Percentiles rank a stretch among this genome's conserved stretches.
phyloP scores from a whole-genome alignment of 1,284 basidiomycete species.

The Rhodotorula sp. region DNA sequence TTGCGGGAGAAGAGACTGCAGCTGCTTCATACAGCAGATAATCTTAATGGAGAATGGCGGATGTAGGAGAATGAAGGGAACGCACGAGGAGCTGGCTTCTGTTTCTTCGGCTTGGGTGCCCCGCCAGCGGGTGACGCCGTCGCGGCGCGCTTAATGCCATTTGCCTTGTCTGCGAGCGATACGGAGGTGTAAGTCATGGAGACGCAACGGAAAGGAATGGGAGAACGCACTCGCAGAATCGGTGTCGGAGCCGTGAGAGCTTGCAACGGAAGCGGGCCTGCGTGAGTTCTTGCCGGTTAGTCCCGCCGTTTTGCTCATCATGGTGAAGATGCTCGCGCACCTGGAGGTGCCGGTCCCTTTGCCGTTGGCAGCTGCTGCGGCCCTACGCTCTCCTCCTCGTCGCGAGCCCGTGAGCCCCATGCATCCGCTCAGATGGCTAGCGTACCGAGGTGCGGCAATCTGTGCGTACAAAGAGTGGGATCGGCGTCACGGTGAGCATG shows the following conservation, averaged over 20 bases:
- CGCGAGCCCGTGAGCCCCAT: conserved; percentile 17
- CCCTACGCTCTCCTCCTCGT: conserved; percentile 2
- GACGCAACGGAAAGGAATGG: background rate
- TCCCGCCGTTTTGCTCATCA: rapidly evolving
- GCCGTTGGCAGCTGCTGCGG: background rate
- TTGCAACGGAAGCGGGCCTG: conserved; percentile 14
- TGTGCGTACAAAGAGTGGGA: background rate
- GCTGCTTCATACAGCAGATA: rapidly evolving
- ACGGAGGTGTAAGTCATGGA: background rate
- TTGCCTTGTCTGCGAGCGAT: conserved; percentile 14
- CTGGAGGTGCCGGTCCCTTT: background rate
- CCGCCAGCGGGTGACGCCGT: conserved; percentile 1
- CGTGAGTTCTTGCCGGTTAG: background rate
- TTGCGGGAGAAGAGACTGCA: background rate
- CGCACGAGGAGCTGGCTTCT: conserved; percentile 25
- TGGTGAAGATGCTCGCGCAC: background rate
- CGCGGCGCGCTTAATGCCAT: conserved; percentile 25
- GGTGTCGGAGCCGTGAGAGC: conserved; percentile 21
- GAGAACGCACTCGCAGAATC: conserved; percentile 6
- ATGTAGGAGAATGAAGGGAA: no score
- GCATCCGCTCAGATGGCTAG: conserved; percentile 35
- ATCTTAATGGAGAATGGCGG: no score
- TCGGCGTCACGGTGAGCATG: background rate
- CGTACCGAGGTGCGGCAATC: conserved; percentile 37
- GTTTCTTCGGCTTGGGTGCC: conserved; percentile 29